Evolutionary conservation across 2,329 filamentous ascomycete species (phyloP).

Genomic region (Neofusicoccum laricinum): DNA sequence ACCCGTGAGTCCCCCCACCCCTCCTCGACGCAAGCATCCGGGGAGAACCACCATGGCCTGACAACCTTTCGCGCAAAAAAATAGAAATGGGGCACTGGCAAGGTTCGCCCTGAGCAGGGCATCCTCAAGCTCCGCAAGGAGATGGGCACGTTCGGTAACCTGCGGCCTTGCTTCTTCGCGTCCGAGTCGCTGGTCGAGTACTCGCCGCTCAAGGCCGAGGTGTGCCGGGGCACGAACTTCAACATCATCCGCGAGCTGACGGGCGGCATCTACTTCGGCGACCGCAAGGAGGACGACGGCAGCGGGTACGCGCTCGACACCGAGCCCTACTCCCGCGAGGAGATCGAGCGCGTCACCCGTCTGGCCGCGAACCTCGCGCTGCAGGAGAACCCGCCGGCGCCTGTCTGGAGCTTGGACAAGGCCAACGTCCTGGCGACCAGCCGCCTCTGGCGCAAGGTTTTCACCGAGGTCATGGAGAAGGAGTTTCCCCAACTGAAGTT

Average conservation of each 20-base stretch:
- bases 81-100: slow-evolving; percentile 84
- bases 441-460: slow-evolving; percentile 83
- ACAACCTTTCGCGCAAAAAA: background rate
- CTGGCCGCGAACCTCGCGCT: slow-evolving; percentile 79
- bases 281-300: slow-evolving; percentile 76
- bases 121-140: slow-evolving; percentile 89
- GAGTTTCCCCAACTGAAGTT: slow-evolving; percentile 87
- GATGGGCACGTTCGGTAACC: slow-evolving; percentile 90
- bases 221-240: slow-evolving; percentile 87
- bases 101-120: slow-evolving; percentile 87
- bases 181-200: slow-evolving; percentile 78
- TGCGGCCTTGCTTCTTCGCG: slow-evolving; percentile 93
- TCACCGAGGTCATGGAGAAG: slow-evolving; percentile 77
- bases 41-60: slow-evolving; percentile 18
- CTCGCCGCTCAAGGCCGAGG: slow-evolving; percentile 81
- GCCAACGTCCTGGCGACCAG: slow-evolving; percentile 92
- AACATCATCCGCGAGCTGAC: slow-evolving; percentile 90
- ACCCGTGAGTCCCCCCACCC: slow-evolving; percentile 53
- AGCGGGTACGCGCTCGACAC: slow-evolving; percentile 76
- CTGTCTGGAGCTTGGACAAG: slow-evolving; percentile 89
- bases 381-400: slow-evolving; percentile 69
- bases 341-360: slow-evolving; percentile 85
- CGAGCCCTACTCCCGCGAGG: slow-evolving; percentile 77
- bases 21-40: background rate
- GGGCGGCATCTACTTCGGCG: slow-evolving; percentile 93